Evolutionary conservation across 768 basidiomycete genomes (phyloP), one percentile per base, ranked within the genome.

Genomic region (Xerocomellus intermedius): DNA sequence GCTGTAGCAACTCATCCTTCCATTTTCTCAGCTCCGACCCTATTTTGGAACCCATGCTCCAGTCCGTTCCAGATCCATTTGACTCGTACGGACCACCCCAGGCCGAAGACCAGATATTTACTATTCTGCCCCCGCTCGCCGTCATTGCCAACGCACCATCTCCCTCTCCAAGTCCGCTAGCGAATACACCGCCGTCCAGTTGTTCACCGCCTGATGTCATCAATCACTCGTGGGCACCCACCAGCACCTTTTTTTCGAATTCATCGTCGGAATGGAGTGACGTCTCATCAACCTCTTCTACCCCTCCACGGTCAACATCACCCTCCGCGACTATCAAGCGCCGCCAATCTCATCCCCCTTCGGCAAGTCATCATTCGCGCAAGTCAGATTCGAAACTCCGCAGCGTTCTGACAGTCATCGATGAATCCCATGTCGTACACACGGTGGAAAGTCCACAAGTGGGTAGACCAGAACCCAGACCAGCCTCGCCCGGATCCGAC

Each of bases 41-140:
- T 28, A 79, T 91, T 39, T 84, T 98, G 52, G 94, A 98, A 67
- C 89, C 89, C 2, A 89, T 98, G 84, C 76, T 98, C 2, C 87
- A 92, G 70, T 82, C 88, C 8, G 81, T 95, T 44, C 94, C 94
- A 19, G 94, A 97, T 69, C 91, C 94, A 32, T 96, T 96, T 59
- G 94, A 96, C 60, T 82, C 91, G 0, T 96, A 96, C 64, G 92
- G 91, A 5, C 89, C 90, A 21, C 87, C 89, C 3, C 90, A 88
- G 62, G 79, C 89, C 39, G 91, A 94, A 69, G 88, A 94, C 64
- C 87, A 93, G 67, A 94, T 97, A 60, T 96, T 96, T 74, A 91
- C 85, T 67, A 95, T 97, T 56, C 80, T 98, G 2, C 86, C 92
- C 6, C 94, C 95, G 3, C 77, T 93, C 32, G 88, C 89, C 32